Conservation (phyloP, 352 stramenopile genomes). For the Blastocystis sp. region DNA sequence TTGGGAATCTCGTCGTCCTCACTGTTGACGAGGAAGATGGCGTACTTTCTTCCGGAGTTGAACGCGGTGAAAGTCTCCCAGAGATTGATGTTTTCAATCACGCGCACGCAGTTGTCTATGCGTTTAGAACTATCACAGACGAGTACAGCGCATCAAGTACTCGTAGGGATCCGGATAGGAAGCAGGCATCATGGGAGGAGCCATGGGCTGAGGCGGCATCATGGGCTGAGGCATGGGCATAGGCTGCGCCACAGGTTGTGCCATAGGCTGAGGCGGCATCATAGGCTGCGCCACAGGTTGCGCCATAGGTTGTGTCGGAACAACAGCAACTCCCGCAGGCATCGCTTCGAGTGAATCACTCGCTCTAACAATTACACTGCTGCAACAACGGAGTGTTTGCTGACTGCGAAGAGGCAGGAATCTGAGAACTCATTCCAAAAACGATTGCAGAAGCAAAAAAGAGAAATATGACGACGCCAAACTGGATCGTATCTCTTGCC, state of each 20-base stretch:
- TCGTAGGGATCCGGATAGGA: neutral
- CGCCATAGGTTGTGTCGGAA: neutral
- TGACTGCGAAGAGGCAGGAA: too few relatives aligned
- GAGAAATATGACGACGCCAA: too few relatives aligned
- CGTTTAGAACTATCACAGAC: neutral
- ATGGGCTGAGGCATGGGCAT: neutral
- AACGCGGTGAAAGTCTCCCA: neutral
- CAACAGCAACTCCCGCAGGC: neutral
- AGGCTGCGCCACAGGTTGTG: neutral
- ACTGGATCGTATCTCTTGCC: too few relatives aligned
- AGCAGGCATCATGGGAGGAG: neutral
- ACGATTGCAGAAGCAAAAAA: too few relatives aligned
- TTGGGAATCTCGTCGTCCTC: slow-evolving; percentile 22
- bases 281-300: neutral
- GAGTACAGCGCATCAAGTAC: neutral
- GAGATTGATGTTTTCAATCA: slow-evolving; percentile 25
- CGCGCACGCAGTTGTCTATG: neutral
- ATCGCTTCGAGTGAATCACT: neutral
- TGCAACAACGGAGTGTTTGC: neutral
- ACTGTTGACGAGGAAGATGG: slow-evolving; percentile 35
- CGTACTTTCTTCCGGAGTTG: neutral
- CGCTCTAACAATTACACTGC: neutral
- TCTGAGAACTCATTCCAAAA: too few relatives aligned
- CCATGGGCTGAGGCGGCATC: neutral
- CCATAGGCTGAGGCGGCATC: neutral